These are phyloP conservation scores for Aphanomyces stellatus DNA, from an alignment of 352 stramenopile species.

Conservation along the genomic window DNA sequence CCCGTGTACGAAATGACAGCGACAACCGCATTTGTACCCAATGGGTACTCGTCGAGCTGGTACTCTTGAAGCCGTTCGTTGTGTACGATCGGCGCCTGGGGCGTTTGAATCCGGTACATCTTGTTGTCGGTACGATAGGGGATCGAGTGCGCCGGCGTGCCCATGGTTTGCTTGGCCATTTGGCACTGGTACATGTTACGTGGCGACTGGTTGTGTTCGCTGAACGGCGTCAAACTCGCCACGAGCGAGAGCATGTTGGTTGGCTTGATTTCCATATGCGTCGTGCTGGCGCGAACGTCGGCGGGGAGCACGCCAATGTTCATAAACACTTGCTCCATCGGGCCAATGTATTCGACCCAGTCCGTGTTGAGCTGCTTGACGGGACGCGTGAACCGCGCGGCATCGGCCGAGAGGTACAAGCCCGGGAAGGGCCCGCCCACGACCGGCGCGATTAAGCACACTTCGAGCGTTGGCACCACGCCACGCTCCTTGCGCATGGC, in stretches of 20 bases:
- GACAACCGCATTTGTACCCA: constrained; percentile 98
- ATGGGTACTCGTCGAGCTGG: constrained; percentile 98
- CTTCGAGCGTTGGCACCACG: constrained; percentile 70
- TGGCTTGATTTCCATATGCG: constrained; percentile 97
- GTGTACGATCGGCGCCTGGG: constrained; percentile 97
- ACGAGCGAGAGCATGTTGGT: constrained; percentile 99
- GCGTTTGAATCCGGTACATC: constrained; percentile 98
- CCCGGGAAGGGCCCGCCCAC: constrained; percentile 94
- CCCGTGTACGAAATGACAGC: constrained; percentile 99
- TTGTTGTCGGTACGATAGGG: constrained; percentile 98
- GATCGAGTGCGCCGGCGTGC: constrained; percentile 96
- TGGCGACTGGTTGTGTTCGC: constrained; percentile 99
- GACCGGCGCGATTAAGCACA: constrained; percentile 69
- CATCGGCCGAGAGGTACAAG: constrained; percentile 96
- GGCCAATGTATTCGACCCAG: constrained; percentile 94
- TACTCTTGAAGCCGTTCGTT: constrained; percentile 94
- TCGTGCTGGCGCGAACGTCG: constrained; percentile 94
- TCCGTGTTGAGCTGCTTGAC: constrained; percentile 88
- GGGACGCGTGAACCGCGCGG: constrained; percentile 89
- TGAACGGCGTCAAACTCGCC: constrained; percentile 98
- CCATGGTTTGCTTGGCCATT: constrained; percentile 99
- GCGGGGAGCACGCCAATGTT: constrained; percentile 95
- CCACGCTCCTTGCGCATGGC: constrained; percentile 48
- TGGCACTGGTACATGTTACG: constrained; percentile 99
- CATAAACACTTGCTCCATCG: constrained; percentile 97